A percentile compares a stretch with the other conserved stretches of the same genome.
Conservation (phyloP, 2,329 filamentous ascomycete species). For the Xylariaceae sp. region DNA sequence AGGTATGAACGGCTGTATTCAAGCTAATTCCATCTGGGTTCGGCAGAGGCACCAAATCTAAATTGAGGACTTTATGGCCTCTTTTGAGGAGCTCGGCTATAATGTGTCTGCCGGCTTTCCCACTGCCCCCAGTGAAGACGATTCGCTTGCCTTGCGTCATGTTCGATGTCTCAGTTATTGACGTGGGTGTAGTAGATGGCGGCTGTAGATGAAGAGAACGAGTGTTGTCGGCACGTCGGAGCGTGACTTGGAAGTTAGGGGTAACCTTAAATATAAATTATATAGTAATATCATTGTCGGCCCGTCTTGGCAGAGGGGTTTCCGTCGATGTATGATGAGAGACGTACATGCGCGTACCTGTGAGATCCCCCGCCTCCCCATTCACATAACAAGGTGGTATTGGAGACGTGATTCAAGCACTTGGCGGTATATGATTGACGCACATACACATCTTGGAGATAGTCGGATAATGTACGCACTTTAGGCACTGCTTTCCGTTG, state of each 20-base stretch:
- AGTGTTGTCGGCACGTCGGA: not conserved
- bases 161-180: not conserved
- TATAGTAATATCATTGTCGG: not conserved
- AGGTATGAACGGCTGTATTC: conserved; percentile 29
- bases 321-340: too few relatives aligned
- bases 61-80: conserved; percentile 31
- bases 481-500: not conserved
- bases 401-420: too few relatives aligned
- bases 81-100: conserved; percentile 28
- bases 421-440: too few relatives aligned
- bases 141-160: conserved; percentile 22
- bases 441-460: too few relatives aligned
- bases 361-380: too few relatives aligned
- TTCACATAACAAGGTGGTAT: too few relatives aligned
- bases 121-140: conserved; percentile 34
- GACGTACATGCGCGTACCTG: too few relatives aligned
- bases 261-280: not conserved
- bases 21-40: conserved; percentile 12
- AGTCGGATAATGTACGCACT: not conserved
- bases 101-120: conserved; percentile 33
- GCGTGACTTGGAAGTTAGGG: not conserved
- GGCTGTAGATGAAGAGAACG: not conserved
- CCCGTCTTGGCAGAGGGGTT: not conserved
- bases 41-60: conserved; percentile 31
- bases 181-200: not conserved